Evolutionary conservation across 2,329 filamentous ascomycete genomes (phyloP), one percentile per base, ranked within the genome.

Genomic region (Hypoxylon sp.): DNA sequence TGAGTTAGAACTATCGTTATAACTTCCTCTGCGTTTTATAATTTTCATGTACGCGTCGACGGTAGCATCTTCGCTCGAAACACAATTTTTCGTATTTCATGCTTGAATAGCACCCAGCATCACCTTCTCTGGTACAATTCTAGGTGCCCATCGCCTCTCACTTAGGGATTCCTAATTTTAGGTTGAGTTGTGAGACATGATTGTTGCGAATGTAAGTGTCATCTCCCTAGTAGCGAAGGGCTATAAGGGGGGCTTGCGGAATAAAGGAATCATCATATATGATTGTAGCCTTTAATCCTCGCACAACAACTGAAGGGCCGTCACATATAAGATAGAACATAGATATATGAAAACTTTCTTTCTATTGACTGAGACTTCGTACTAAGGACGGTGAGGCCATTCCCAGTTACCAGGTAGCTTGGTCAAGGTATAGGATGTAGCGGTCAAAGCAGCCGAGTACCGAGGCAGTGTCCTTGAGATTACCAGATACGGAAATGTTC

Each of bases 401-500:
- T 0, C 4, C 11, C n/a, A 13, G 21, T 19, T 15, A 46, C 29
- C 21, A n/a, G n/a, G n/a, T 29, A 24, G 21, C 52, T n/a, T 2
- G 10, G 31, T 11, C 10, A 6, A 32, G 31, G 10, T 1, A 29
- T 29, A 42, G 21, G 11, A 11, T 7, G 27, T 32, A 21, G 31
- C 54, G 10, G 27, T 24, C 54, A 47, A 2, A 11, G 27, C 31
- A 21, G 11, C 42, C 39, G 17, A 46, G 42, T 19, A 35, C 54
- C 54, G 54, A 56, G 54, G 54, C 27, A 13, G 54, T 21, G 17
- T 31, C 24, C 47, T 15, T 35, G 29, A 19, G 39, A 27, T 56
- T 56, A 47, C 54, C 21, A 21, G 5, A 47, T 35, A 13, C 17
- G 54, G 54, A 31, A 44, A 56, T 47, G 42, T 35, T 56, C 39